A percentile compares a stretch with the other conserved stretches of the same genome.
These are phyloP conservation scores for Didymella glomerata DNA, from an alignment of 2,329 filamentous ascomycete genomes.

Conservation along the genomic window DNA sequence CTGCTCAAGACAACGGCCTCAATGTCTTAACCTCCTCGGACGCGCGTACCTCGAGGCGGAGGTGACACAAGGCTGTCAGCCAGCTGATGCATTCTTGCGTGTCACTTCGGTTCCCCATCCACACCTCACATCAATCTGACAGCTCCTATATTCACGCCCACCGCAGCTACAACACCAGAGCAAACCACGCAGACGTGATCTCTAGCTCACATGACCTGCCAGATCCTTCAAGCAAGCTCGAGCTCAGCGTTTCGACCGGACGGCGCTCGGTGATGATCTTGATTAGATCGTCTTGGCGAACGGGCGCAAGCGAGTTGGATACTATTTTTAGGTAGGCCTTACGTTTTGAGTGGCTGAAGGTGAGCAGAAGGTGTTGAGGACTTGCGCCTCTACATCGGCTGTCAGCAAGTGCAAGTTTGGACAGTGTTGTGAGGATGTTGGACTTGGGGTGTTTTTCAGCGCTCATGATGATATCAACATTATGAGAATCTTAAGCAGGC, in stretches of 20 bases:
- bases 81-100: constrained; percentile 4
- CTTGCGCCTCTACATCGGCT: constrained; percentile 15
- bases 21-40: neutral
- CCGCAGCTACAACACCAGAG: neutral
- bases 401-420: constrained; percentile 1
- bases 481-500: neutral
- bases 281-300: constrained; percentile 20
- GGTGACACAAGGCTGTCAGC: constrained; percentile 8
- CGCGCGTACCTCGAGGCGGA: constrained; percentile 5
- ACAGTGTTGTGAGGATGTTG: neutral
- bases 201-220: neutral
- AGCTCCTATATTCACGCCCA: neutral
- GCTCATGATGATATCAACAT: neutral
- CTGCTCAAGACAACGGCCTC: neutral
- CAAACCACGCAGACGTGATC: constrained; percentile 4
- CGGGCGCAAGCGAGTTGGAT: constrained; percentile 13
- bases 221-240: neutral
- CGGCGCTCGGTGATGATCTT: constrained; percentile 11
- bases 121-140: constrained; percentile 1
- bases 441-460: neutral
- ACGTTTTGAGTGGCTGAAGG: constrained; percentile 10
- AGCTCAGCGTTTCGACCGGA: constrained; percentile 3
- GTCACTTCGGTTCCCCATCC: constrained; percentile 12
- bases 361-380: neutral
- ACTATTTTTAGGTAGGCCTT: constrained; percentile 11